Conservation (phyloP, 768 basidiomycete genomes). For the Mycena haematopus region DNA sequence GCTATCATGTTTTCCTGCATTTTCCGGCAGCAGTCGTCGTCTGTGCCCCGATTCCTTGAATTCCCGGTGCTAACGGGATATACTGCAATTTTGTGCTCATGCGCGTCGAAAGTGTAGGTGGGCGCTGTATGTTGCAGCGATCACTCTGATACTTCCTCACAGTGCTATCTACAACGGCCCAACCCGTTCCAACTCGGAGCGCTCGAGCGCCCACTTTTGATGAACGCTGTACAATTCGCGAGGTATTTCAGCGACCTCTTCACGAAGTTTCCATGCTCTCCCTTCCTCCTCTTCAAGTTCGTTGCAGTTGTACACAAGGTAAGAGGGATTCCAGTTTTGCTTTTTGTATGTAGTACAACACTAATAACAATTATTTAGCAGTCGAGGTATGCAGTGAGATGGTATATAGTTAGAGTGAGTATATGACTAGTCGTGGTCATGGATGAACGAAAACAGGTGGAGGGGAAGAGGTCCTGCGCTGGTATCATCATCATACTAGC, state of each 20-base stretch:
- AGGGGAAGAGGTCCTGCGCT: not conserved
- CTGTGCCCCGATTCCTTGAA: not conserved
- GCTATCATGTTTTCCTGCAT: not conserved
- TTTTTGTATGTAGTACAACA: conserved; percentile 19
- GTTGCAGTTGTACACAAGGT: conserved; percentile 4
- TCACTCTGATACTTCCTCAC: not conserved
- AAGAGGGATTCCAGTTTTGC: conserved; percentile 1
- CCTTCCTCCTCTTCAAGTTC: not conserved
- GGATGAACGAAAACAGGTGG: not conserved
- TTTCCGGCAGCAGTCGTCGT: not conserved
- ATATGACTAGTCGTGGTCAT: conserved; percentile 1
- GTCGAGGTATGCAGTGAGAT: conserved; percentile 10
- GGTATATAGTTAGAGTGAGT: conserved; percentile 10
- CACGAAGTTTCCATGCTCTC: not conserved
- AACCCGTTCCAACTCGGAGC: not conserved
- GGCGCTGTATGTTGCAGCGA: not conserved
- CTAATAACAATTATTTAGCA: conserved; percentile 10
- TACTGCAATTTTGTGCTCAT: not conserved
- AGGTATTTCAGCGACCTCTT: not conserved
- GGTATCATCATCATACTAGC: conserved; percentile 53
- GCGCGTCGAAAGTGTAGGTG: not conserved
- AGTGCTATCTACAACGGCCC: too few species aligned
- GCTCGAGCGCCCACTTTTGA: conserved; percentile 15
- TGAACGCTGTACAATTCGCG: not conserved
- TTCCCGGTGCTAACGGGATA: conserved; percentile 18